Evolutionary conservation across 2,329 filamentous ascomycete species (phyloP).

Genomic region (Penicillium sp.): DNA sequence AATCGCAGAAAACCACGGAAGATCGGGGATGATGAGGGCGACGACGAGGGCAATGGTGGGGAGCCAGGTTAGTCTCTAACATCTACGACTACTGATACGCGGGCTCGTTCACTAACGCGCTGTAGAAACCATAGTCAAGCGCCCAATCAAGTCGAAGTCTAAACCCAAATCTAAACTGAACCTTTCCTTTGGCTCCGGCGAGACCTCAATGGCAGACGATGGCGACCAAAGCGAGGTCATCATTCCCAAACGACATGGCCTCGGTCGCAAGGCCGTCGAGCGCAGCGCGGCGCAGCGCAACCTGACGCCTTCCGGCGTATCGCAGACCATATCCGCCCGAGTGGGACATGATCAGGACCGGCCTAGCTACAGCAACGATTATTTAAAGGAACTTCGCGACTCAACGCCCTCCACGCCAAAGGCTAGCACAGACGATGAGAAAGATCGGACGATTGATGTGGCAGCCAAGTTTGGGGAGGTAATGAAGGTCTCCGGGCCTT

Average conservation of each 20-base stretch:
- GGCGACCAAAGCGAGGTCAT: constrained; percentile 55
- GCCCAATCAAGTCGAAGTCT: constrained; percentile 49
- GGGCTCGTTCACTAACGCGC: neutral
- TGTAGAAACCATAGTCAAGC: constrained; percentile 51
- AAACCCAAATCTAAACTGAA: constrained; percentile 73
- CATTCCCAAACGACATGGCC: constrained; percentile 58
- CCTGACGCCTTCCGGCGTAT: constrained; percentile 44
- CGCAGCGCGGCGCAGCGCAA: constrained; percentile 63
- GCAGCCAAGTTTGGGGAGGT: constrained; percentile 50
- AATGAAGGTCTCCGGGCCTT: constrained; percentile 31
- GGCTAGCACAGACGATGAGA: constrained; percentile 34
- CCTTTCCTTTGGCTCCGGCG: constrained; percentile 70
- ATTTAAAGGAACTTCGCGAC: constrained; percentile 78
- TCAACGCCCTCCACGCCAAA: constrained; percentile 82
- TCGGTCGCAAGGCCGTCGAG: constrained; percentile 65
- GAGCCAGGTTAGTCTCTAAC: constrained; percentile 42
- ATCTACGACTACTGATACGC: neutral
- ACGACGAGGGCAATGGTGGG: constrained; percentile 44
- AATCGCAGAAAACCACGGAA: constrained; percentile 69
- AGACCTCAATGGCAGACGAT: constrained; percentile 54
- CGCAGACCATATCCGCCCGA: constrained; percentile 57
- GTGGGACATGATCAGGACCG: constrained; percentile 64
- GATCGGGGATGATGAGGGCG: constrained; percentile 69
- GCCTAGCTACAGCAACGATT: constrained; percentile 81
- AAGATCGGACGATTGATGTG: constrained; percentile 56